Conservation (phyloP, 1,284 basidiomycete genomes). For the Takashimella koratensis region DNA sequence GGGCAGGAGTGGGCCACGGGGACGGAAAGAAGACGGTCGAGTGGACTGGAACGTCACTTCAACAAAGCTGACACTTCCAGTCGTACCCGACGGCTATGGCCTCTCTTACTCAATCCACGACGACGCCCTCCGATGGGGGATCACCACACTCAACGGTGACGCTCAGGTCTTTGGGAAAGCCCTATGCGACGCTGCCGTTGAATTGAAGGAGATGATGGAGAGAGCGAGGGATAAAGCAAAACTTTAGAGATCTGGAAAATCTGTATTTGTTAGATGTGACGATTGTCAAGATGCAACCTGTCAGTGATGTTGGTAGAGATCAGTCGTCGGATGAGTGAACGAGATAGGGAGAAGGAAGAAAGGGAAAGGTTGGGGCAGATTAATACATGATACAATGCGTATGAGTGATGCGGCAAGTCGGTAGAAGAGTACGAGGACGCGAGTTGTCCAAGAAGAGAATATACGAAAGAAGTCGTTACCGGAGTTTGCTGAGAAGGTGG, state of each 20-base stretch:
- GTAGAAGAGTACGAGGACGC: no score
- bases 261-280: conserved; percentile 2
- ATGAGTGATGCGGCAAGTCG: no score
- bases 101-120: conserved; percentile 89
- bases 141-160: conserved; percentile 73
- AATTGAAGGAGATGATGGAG: conserved; percentile 71
- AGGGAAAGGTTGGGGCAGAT: no score
- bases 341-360: no score
- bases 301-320: conserved; percentile 1
- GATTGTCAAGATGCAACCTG: no score
- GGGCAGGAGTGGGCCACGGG: no score
- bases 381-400: no score
- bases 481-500: conserved; percentile 18
- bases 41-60: no score
- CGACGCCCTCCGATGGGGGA: conserved; percentile 83
- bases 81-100: conserved; percentile 89
- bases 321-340: background rate
- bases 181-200: conserved; percentile 72
- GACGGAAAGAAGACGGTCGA: no score
- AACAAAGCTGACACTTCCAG: conserved; percentile 47
- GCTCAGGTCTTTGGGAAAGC: conserved; percentile 63
- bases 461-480: no score
- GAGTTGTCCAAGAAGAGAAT: no score
- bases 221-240: conserved; percentile 40
- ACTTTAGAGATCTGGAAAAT: conserved; percentile 14